A percentile compares a stretch with the other conserved stretches of the same genome.
Conservation (phyloP, 306 rosid genomes). For the Castanea crenata region DNA sequence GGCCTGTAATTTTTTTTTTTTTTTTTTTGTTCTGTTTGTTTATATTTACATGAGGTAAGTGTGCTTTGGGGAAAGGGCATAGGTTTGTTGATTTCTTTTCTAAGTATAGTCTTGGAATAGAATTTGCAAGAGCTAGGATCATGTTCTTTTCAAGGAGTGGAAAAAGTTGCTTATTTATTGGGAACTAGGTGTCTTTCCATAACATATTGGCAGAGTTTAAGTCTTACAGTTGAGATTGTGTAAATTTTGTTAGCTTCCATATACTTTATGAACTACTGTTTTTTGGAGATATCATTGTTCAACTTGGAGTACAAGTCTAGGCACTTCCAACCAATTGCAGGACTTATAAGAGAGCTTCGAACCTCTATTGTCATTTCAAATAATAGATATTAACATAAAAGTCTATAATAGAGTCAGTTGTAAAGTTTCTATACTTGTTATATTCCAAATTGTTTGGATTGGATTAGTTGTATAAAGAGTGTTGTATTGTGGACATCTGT, state of each 20-base stretch:
- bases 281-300: not conserved
- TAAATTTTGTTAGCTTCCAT: not conserved
- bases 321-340: not conserved
- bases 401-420: not conserved
- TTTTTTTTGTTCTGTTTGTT: slow-evolving; percentile 6
- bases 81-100: not conserved
- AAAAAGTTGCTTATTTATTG: not conserved
- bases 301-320: not conserved
- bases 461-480: too few relatives aligned
- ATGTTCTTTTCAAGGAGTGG: not conserved
- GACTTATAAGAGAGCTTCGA: not conserved
- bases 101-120: not conserved
- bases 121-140: not conserved
- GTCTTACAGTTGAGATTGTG: not conserved
- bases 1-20: not conserved
- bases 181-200: not conserved
- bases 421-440: not conserved
- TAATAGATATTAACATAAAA: not conserved
- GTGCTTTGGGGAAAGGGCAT: not conserved
- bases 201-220: not conserved
- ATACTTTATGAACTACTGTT: not conserved
- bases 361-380: not conserved
- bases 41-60: not conserved
- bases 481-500: too few relatives aligned
- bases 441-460: too few relatives aligned